Evolutionary conservation across 257 asterid genomes (phyloP).

Genomic region (Osmanthus fragrans): DNA sequence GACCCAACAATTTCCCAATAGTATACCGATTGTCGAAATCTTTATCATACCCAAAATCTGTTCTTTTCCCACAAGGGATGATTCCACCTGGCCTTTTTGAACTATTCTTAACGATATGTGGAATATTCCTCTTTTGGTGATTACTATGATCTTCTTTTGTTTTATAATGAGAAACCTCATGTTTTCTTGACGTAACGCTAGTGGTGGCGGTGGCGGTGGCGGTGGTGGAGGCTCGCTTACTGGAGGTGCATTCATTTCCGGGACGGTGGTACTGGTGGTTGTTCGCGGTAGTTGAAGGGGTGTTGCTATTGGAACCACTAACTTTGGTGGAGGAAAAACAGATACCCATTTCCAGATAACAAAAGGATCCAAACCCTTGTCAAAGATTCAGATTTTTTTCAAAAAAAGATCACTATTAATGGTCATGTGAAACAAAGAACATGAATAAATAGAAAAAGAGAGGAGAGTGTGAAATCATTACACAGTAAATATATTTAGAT

Average conservation of each 20-base stretch:
- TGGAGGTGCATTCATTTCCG: conserved; percentile 28
- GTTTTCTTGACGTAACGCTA: conserved; percentile 27
- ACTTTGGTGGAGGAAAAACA: conserved; percentile 72
- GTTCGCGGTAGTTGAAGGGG: conserved; percentile 37
- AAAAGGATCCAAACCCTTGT: conserved; percentile 13
- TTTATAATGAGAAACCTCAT: conserved; percentile 40
- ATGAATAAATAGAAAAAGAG: conserved; percentile 12
- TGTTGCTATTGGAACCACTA: conserved; percentile 66
- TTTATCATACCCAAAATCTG: conserved; percentile 96
- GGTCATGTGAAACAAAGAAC: conserved; percentile 22
- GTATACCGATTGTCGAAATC: conserved; percentile 75
- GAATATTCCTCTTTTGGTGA: conserved; percentile 49
- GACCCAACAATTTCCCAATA: conserved; percentile 90
- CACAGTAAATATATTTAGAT: conserved; percentile 27
- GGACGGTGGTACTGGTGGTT: conserved; percentile 27
- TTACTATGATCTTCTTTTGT: conserved; percentile 34
- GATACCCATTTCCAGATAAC: conserved; percentile 58
- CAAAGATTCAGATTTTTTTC: conserved; percentile 22
- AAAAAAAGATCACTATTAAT: conserved; percentile 14
- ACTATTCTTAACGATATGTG: conserved; percentile 39
- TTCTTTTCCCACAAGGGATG: conserved; percentile 85
- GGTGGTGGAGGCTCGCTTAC: conserved; percentile 20
- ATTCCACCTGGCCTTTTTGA: conserved; percentile 62
- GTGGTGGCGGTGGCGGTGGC: conserved; percentile 24
- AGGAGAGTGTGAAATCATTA: conserved; percentile 33